phyloP scores from a whole-genome alignment of 306 rosid genomes.

The Quercus wislizeni region DNA sequence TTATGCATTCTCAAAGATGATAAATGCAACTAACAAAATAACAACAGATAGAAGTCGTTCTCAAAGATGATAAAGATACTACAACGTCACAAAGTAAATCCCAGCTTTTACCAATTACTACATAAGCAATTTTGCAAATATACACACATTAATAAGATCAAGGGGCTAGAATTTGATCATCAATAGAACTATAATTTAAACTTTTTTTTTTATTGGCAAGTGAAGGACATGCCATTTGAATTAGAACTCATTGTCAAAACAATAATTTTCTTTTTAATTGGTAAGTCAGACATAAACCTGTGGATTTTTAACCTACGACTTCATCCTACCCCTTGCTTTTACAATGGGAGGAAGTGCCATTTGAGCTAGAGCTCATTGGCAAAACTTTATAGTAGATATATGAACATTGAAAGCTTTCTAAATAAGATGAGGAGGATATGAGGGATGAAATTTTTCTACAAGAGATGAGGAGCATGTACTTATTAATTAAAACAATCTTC shows the following conservation, averaged over 20 bases:
- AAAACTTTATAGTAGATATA: too few species aligned
- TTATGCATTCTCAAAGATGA: not conserved
- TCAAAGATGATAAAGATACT: not conserved
- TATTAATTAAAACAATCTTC: conserved; percentile 4
- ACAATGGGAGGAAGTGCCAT: too few species aligned
- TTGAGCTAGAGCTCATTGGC: too few species aligned
- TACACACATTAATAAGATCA: not conserved
- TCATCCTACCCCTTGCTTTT: too few species aligned
- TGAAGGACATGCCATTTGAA: too few species aligned
- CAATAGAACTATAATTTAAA: not conserved
- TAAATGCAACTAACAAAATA: not conserved
- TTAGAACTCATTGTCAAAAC: too few species aligned
- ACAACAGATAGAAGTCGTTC: not conserved
- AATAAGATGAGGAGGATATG: conserved; percentile 1
- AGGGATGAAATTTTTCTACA: not conserved
- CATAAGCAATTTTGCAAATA: not conserved
- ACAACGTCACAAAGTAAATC: not conserved
- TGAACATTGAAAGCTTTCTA: not conserved
- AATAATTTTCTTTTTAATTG: too few species aligned
- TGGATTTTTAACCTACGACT: too few species aligned
- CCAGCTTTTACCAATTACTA: not conserved
- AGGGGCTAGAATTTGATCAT: not conserved
- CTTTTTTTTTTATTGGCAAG: too few species aligned
- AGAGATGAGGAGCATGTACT: not conserved
- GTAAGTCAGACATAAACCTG: too few species aligned